Base-by-base conservation (phyloP, 2,329 filamentous ascomycete species). In the Lasiodiplodia sp. region DNA sequence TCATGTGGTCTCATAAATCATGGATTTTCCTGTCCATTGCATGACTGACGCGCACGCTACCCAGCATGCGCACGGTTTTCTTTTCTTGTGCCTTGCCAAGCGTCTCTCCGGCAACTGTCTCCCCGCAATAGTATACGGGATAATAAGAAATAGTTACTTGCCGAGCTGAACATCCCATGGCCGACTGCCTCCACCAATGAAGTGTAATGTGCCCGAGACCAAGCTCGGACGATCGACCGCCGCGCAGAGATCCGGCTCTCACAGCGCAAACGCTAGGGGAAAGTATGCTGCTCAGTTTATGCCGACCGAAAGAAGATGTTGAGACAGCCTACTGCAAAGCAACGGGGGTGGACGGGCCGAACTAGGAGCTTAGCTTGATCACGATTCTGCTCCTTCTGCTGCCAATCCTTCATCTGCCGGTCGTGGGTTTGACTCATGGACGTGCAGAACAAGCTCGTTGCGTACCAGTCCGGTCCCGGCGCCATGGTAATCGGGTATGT, bases 251-350 rank as follows among this genome's bases (percentile, higher is more conserved):
- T 62, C 21, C 21, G 40, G 21, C 25, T 25, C 40, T 34, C 23
- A 25, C 23, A 49, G 47, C 14, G 11, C 23, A 25, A 16, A 3
- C 11, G 23, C 57, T n/a, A 8, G 49, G 40, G 23, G 21, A 37
- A 14, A 58, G 16, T 10, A 37, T 31, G 31, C 53, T n/a, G 21
- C 11, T n/a, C 23, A 34, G 14, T 18, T 5, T 37, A 6, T 37
- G 23, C 34, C 6, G 12, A 6, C 23, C 37, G 11, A 37, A 40
- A n/a, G 44, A 37, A 28, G 44, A 37, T 37, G 40, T 63, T 23
- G 58, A 63, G 58, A 63, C 58, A 63, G 28, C 25, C 44, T 64
- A 52, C 60, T 64, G 60, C 44, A 64, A 8, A 37, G 47, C 31
- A 38, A 14, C 44, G 60, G 44, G 60, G 47, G n/a, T 31, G n/a